A percentile compares a stretch with the other conserved stretches of the same genome.
These are phyloP conservation scores for Coniophora puteana DNA, from an alignment of 1,284 basidiomycete genomes.

Conservation along the genomic window DNA sequence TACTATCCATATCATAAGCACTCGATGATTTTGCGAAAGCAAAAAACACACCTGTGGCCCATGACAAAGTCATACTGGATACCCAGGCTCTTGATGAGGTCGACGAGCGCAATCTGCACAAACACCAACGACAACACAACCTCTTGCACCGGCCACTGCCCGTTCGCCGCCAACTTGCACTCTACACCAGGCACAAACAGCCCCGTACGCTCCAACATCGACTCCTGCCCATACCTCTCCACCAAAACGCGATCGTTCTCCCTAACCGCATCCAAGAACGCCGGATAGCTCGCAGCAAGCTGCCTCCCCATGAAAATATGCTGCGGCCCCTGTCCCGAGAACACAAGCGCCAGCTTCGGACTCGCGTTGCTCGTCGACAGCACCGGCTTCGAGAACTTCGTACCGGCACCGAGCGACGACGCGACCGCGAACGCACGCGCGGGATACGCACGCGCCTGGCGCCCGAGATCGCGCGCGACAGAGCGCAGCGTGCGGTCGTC, in stretches of 20 bases:
- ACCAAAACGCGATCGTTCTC: slow-evolving; percentile 24
- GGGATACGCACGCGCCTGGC: slow-evolving; percentile 24
- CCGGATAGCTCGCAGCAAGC: slow-evolving; percentile 23
- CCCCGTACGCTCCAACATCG: slow-evolving; percentile 27
- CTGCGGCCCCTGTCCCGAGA: slow-evolving; percentile 26
- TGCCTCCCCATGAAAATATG: slow-evolving; percentile 30
- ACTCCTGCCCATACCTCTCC: slow-evolving; percentile 20
- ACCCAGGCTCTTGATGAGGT: slow-evolving; percentile 23
- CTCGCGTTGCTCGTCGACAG: slow-evolving; percentile 15
- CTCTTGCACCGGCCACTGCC: slow-evolving; percentile 27
- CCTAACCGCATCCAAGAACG: slow-evolving; percentile 20
- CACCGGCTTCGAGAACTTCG: slow-evolving; percentile 22
- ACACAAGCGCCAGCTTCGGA: slow-evolving; percentile 28
- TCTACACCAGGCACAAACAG: slow-evolving; percentile 25
- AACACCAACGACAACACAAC: slow-evolving; percentile 28
- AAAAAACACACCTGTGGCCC: slow-evolving; percentile 24
- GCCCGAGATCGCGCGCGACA: slow-evolving; percentile 19
- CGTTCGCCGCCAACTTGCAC: slow-evolving; percentile 21
- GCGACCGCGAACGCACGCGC: slow-evolving; percentile 20
- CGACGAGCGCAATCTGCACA: slow-evolving; percentile 24
- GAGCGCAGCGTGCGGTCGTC: slow-evolving; percentile 20
- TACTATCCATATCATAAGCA: slow-evolving; percentile 14
- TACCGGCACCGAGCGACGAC: slow-evolving; percentile 13
- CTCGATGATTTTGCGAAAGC: background rate
- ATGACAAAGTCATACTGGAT: slow-evolving; percentile 26